Evolutionary conservation across 2,329 filamentous ascomycete genomes (phyloP).

Genomic region (Eurotiales sp.): DNA sequence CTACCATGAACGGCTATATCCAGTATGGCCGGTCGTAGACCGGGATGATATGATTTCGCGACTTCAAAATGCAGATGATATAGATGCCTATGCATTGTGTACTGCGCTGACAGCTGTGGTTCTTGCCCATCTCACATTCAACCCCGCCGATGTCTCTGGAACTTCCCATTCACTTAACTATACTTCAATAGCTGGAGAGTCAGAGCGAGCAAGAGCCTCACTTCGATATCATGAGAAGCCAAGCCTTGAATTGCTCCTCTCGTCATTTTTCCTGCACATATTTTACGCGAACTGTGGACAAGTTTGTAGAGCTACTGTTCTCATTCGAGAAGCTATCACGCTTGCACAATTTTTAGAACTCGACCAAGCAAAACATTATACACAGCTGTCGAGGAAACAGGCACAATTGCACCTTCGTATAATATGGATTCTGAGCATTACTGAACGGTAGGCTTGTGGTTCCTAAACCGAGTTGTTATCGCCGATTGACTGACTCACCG

Average conservation of each 20-base stretch:
- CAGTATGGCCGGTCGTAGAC: constrained; percentile 14
- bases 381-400: constrained; percentile 5
- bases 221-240: constrained; percentile 12
- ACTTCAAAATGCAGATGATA: constrained; percentile 13
- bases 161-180: constrained; percentile 3
- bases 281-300: constrained; percentile 13
- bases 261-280: constrained; percentile 14
- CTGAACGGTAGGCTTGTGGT: constrained; percentile 8
- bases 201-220: constrained; percentile 11
- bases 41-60: constrained; percentile 13
- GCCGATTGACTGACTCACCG: neutral
- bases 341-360: constrained; percentile 13
- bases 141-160: constrained; percentile 3
- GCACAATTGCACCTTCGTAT: constrained; percentile 13
- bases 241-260: constrained; percentile 10
- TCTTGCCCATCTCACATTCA: constrained; percentile 11
- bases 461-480: neutral
- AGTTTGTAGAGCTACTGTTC: constrained; percentile 13
- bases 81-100: constrained; percentile 13
- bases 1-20: constrained; percentile 12
- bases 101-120: constrained; percentile 13
- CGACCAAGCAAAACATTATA: constrained; percentile 12
- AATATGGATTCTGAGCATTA: constrained; percentile 14
- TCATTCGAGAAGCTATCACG: constrained; percentile 15
- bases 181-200: constrained; percentile 11